Conservation (phyloP, 1,139 yeast genomes). For the Candida tetrigidarum region DNA sequence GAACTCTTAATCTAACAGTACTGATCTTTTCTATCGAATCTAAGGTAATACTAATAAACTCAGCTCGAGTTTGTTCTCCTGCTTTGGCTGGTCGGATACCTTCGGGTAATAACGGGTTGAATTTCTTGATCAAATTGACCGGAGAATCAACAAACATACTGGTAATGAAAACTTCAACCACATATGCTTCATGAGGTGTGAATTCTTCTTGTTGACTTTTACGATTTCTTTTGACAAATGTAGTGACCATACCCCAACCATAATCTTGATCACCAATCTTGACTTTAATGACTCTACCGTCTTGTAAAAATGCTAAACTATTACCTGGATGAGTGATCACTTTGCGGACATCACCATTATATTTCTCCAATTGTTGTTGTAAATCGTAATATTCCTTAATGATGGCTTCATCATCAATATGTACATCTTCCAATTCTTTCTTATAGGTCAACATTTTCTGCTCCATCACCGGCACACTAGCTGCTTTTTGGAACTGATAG, state of each 20-base stretch:
- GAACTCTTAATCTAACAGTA: constrained; percentile 79
- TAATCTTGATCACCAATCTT: constrained; percentile 64
- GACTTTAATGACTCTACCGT: constrained; percentile 84
- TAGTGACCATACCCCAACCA: constrained; percentile 95
- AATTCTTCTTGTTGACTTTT: constrained; percentile 40
- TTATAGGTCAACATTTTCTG: constrained; percentile 58
- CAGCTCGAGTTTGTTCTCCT: constrained; percentile 75
- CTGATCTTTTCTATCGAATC: constrained; percentile 77
- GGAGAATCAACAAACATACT: constrained; percentile 83
- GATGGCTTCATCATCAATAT: constrained; percentile 72
- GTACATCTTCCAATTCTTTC: constrained; percentile 48
- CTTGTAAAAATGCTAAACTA: constrained; percentile 78
- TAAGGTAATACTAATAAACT: constrained; percentile 82
- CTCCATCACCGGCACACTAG: constrained; percentile 86
- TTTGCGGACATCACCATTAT: constrained; percentile 77
- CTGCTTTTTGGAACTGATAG: constrained; percentile 92
- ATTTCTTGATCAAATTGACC: constrained; percentile 68
- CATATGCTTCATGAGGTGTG: constrained; percentile 84
- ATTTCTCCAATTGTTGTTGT: constrained; percentile 68
- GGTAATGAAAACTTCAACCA: constrained; percentile 83
- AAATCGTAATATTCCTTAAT: constrained; percentile 85
- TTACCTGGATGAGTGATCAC: constrained; percentile 94
- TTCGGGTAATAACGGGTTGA: constrained; percentile 76
- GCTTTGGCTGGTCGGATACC: constrained; percentile 84
- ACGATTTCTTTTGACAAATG: constrained; percentile 69